Conservation (phyloP, 2,329 filamentous ascomycete species). For the Dothistroma pini region DNA sequence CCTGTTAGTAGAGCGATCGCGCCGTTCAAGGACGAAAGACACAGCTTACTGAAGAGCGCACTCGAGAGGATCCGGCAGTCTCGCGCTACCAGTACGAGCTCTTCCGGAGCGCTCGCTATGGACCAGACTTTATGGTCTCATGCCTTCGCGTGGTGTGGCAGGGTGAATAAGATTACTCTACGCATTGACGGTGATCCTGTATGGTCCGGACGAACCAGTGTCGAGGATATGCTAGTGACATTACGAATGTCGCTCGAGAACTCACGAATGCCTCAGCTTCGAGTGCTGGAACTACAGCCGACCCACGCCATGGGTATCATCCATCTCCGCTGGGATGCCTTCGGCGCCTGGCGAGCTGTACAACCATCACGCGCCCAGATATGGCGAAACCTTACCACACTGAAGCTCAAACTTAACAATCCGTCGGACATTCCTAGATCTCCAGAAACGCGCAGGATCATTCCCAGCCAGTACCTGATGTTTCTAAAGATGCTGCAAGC, state of each 20-base stretch:
- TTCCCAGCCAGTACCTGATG: constrained; percentile 24
- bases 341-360: constrained; percentile 24
- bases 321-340: constrained; percentile 33
- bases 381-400: constrained; percentile 28
- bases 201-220: constrained; percentile 29
- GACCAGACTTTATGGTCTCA: constrained; percentile 18
- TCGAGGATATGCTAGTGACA: constrained; percentile 27
- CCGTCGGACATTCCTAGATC: constrained; percentile 10
- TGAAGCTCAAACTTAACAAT: constrained; percentile 31
- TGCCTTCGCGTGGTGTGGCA: constrained; percentile 23
- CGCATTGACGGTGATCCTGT: constrained; percentile 27
- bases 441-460: constrained; percentile 14
- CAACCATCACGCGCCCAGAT: constrained; percentile 6
- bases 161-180: constrained; percentile 22
- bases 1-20: neutral
- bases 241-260: constrained; percentile 31
- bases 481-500: constrained; percentile 32
- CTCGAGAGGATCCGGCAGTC: neutral
- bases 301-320: constrained; percentile 34
- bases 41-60: neutral
- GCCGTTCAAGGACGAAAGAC: neutral
- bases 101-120: neutral
- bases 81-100: neutral
- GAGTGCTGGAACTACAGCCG: constrained; percentile 24
- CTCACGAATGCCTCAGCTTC: constrained; percentile 18